Conservation (phyloP, 148 eudicot species). For the Fagopyrum homotropicum region DNA sequence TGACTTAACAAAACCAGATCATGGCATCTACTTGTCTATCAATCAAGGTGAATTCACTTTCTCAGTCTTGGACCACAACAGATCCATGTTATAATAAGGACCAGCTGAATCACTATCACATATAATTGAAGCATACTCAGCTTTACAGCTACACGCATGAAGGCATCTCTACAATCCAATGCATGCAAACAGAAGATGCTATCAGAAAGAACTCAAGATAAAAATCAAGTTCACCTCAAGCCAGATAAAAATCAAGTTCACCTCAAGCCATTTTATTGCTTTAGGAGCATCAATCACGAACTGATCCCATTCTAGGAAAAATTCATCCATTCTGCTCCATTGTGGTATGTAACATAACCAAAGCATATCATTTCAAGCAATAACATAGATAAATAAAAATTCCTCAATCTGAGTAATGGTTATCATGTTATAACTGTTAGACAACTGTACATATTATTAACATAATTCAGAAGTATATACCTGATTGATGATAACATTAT, state of each 20-base stretch:
- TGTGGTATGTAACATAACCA: background rate
- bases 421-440: background rate
- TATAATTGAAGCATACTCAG: background rate
- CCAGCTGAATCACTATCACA: background rate
- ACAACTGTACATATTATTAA: background rate
- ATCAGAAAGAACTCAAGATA: background rate
- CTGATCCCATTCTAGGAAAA: conserved; percentile 50
- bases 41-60: background rate
- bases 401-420: background rate
- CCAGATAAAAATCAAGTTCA: background rate
- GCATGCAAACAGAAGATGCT: background rate
- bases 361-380: too few species aligned
- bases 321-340: conserved; percentile 46
- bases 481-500: background rate
- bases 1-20: too few species aligned
- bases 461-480: conserved; percentile 2
- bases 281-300: conserved; percentile 54
- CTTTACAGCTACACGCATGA: background rate
- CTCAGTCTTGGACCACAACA: background rate
- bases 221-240: background rate
- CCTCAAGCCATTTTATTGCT: conserved; percentile 33
- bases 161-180: background rate
- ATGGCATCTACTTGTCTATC: too few species aligned
- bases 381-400: background rate
- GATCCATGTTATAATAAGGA: background rate